Evolutionary conservation across 495 filamentous ascomycete genomes (phyloP).

Genomic region (Hypoxylon cercidicola): DNA sequence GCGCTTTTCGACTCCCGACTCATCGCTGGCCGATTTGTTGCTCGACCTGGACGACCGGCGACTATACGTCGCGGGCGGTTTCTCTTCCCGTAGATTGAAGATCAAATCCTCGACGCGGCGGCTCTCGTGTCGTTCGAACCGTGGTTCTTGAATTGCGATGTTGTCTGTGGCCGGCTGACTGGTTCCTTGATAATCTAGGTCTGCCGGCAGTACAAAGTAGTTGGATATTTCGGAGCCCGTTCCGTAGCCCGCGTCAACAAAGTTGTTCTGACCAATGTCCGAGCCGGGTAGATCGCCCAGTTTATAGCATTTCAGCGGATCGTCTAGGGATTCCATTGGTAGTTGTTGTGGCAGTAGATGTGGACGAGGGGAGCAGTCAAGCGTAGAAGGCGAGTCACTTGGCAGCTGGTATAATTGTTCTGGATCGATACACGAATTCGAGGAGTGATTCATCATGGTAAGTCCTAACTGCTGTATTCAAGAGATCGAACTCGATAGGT

Average conservation of each 20-base stretch:
- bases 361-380: constrained; percentile 3
- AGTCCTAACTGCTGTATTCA: not conserved
- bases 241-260: constrained; percentile 7
- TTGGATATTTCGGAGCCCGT: constrained; percentile 4
- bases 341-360: constrained; percentile 4
- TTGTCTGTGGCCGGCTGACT: not conserved
- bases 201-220: constrained; percentile 11
- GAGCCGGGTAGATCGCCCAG: not conserved
- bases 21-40: constrained; percentile 34
- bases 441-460: constrained; percentile 27
- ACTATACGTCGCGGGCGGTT: not conserved
- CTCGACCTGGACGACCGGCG: constrained; percentile 30
- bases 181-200: constrained; percentile 3
- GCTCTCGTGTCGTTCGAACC: not conserved
- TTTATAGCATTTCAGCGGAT: constrained; percentile 8
- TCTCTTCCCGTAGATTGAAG: not conserved
- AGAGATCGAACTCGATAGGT: constrained; percentile 6
- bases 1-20: constrained; percentile 34
- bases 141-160: not conserved
- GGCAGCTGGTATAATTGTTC: constrained; percentile 7
- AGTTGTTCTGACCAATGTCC: not conserved
- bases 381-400: constrained; percentile 1
- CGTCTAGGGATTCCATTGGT: constrained; percentile 20
- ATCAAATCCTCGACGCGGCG: not conserved
- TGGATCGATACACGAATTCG: constrained; percentile 13